Percentiles rank a stretch among this genome's conserved stretches.
Evolutionary conservation across 2,329 filamentous ascomycete species (phyloP).

Genomic region (Rhexocercosporidium sp.): DNA sequence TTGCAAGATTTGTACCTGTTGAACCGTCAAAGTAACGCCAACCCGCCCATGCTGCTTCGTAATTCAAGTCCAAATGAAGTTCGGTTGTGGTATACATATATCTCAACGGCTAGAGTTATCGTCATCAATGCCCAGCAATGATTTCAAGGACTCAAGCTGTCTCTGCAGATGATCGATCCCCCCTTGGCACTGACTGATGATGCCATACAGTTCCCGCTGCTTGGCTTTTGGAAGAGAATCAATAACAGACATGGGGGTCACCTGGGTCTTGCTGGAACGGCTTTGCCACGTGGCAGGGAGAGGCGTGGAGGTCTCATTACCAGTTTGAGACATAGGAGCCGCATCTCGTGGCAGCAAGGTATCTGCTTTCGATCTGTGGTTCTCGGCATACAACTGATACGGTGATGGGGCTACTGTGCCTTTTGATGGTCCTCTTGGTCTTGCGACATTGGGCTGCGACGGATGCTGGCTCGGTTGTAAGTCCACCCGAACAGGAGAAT

Average conservation of each 20-base stretch:
- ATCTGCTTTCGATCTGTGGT: background rate
- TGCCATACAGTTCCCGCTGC: constrained; percentile 33
- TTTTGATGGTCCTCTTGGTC: constrained; percentile 4
- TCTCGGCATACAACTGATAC: background rate
- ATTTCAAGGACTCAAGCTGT: constrained; percentile 35
- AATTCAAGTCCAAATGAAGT: background rate
- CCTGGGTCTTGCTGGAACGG: background rate
- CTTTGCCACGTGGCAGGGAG: constrained; percentile 9
- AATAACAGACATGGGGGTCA: constrained; percentile 22
- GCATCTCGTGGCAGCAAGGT: constrained; percentile 7
- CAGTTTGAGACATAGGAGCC: constrained; percentile 1
- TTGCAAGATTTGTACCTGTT: background rate
- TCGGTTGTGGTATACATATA: background rate
- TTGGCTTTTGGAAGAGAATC: constrained; percentile 31
- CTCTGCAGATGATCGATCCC: constrained; percentile 35
- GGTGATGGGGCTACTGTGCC: constrained; percentile 2
- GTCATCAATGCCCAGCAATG: constrained; percentile 33
- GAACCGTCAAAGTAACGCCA: background rate
- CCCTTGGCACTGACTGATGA: constrained; percentile 32
- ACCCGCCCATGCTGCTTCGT: background rate
- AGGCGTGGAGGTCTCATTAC: background rate
- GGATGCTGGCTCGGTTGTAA: background rate
- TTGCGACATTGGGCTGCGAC: constrained; percentile 19
- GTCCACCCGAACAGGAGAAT: background rate
- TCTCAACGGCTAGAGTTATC: constrained; percentile 11